phyloP scores from a whole-genome alignment of 441 rosid species.

The Viola pubescens region DNA sequence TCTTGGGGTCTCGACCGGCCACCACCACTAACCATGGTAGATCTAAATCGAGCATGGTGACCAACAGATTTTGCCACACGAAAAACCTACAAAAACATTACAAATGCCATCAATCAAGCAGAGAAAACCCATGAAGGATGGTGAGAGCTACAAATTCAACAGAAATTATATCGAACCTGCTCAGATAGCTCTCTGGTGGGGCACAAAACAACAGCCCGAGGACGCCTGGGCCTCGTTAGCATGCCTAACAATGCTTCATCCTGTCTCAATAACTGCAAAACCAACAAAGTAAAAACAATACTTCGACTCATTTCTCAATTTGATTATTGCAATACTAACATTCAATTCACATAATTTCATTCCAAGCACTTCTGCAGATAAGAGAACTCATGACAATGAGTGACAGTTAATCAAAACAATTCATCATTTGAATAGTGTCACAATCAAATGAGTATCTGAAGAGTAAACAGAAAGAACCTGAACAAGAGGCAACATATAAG shows the following conservation, averaged over 20 bases:
- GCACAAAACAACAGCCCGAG: constrained; percentile 85
- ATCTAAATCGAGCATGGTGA: constrained; percentile 86
- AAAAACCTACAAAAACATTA: constrained; percentile 49
- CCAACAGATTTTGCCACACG: constrained; percentile 83
- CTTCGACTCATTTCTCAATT: background rate
- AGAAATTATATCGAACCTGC: constrained; percentile 42
- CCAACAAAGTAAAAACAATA: constrained; percentile 9
- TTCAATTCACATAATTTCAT: background rate
- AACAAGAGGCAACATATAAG: constrained; percentile 84
- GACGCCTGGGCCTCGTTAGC: constrained; percentile 74
- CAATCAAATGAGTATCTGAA: constrained; percentile 3
- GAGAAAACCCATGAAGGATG: background rate
- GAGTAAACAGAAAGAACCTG: constrained; percentile 39
- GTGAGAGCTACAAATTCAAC: constrained; percentile 1
- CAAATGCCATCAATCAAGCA: constrained; percentile 9
- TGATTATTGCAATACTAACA: constrained; percentile 5
- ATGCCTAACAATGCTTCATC: constrained; percentile 66
- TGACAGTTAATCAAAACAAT: no score
- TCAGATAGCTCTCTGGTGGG: constrained; percentile 90
- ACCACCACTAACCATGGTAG: constrained; percentile 88
- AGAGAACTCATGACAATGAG: background rate
- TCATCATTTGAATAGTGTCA: no score
- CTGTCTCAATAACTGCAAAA: constrained; percentile 65
- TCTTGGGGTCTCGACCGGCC: constrained; percentile 78
- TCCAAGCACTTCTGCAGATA: background rate